A percentile compares a stretch with the other conserved stretches of the same genome.
Evolutionary conservation across 768 basidiomycete species (phyloP).

Genomic region (Calvatia gigantea): DNA sequence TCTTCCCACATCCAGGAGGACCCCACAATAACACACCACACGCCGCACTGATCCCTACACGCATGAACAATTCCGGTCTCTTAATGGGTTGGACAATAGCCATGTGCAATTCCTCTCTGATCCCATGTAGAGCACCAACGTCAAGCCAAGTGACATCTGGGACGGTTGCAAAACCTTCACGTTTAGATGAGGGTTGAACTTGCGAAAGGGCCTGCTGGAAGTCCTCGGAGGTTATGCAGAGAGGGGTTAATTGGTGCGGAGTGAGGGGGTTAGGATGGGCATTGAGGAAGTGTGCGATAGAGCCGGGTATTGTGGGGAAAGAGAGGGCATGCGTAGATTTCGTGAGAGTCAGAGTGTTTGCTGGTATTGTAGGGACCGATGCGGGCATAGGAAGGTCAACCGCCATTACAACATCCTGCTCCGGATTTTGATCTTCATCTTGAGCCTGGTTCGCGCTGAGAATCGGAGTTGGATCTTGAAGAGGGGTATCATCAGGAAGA

Average conservation of each 20-base stretch:
- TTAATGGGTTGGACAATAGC: slow-evolving; percentile 94
- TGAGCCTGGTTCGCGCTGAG: slow-evolving; percentile 23
- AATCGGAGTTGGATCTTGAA: slow-evolving; percentile 14
- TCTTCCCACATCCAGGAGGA: slow-evolving; percentile 98
- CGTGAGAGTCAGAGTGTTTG: slow-evolving; percentile 11
- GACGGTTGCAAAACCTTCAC: slow-evolving; percentile 97
- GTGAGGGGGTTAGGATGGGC: slow-evolving; percentile 84
- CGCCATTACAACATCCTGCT: slow-evolving; percentile 39
- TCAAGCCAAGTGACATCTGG: slow-evolving; percentile 96
- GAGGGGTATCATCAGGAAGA: slow-evolving; percentile 39
- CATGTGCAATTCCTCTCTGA: slow-evolving; percentile 93
- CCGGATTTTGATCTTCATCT: slow-evolving; percentile 17
- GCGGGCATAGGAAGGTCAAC: slow-evolving; percentile 29
- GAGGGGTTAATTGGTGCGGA: slow-evolving; percentile 69
- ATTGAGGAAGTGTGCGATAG: slow-evolving; percentile 87
- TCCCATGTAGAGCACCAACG: slow-evolving; percentile 85
- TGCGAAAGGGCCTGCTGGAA: slow-evolving; percentile 80
- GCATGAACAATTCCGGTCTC: slow-evolving; percentile 82
- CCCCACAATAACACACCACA: slow-evolving; percentile 99
- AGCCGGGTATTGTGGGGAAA: slow-evolving; percentile 35
- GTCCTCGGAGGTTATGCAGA: slow-evolving; percentile 79
- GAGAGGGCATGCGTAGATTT: slow-evolving; percentile 16
- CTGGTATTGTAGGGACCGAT: slow-evolving; percentile 1
- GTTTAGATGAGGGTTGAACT: slow-evolving; percentile 93
- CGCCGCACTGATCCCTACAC: slow-evolving; percentile 86